A percentile compares a stretch with the other conserved stretches of the same genome.
phyloP scores from a whole-genome alignment of 768 basidiomycete species.

The Pleurotus cornucopiae region DNA sequence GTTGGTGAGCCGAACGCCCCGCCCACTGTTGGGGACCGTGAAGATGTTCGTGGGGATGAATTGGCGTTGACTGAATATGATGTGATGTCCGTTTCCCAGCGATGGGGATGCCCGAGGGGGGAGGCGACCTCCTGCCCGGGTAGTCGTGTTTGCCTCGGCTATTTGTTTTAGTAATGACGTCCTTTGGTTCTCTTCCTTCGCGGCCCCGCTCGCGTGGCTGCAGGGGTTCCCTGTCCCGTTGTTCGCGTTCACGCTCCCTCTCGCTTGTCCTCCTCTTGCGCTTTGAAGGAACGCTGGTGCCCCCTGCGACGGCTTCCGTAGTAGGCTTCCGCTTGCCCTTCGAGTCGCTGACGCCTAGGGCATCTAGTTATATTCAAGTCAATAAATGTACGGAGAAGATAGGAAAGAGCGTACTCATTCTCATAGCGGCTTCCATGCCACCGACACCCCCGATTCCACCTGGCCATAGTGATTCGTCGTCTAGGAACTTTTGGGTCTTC shows the following conservation, averaged over 20 bases:
- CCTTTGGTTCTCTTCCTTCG: too few relatives aligned
- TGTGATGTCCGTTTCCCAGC: conserved; percentile 11
- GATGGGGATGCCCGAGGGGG: neutral
- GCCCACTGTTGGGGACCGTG: conserved; percentile 8
- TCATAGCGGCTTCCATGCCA: neutral
- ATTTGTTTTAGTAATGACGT: too few relatives aligned
- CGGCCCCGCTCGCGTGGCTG: too few relatives aligned
- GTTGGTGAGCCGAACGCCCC: neutral
- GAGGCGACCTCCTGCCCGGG: conserved; percentile 29
- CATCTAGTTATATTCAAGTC: too few relatives aligned
- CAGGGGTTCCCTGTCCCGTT: conserved; percentile 17
- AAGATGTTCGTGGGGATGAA: conserved; percentile 1
- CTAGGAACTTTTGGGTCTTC: conserved; percentile 43
- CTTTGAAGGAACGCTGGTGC: conserved; percentile 50
- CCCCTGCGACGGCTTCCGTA: conserved; percentile 33
- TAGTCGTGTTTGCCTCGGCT: conserved; percentile 29
- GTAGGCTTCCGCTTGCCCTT: conserved; percentile 32
- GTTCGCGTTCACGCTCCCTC: conserved; percentile 36
- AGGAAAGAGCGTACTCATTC: conserved; percentile 12
- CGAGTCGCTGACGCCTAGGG: conserved; percentile 6
- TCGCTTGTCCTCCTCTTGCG: conserved; percentile 60
- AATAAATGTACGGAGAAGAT: too few relatives aligned
- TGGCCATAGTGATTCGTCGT: conserved; percentile 33
- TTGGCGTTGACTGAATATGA: conserved; percentile 14
- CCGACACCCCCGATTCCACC: neutral